A percentile compares a stretch with the other conserved stretches of the same genome.
phyloP scores from a whole-genome alignment of 768 basidiomycete species.

The Plicaturopsis crispa region DNA sequence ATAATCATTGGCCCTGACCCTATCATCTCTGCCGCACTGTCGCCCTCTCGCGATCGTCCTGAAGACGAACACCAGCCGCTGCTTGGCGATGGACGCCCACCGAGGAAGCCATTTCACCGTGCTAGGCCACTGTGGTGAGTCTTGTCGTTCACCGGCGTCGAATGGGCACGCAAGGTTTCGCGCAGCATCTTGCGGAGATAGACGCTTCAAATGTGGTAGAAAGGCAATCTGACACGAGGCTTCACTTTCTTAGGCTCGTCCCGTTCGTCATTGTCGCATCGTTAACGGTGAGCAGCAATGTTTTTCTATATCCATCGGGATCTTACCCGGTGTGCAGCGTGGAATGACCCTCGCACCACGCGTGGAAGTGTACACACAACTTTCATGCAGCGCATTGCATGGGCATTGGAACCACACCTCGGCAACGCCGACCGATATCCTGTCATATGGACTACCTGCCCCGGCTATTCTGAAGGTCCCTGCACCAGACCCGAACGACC shows the following conservation, averaged over 20 bases:
- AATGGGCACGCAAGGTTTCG: neutral
- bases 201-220: no score
- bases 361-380: slow-evolving; percentile 72
- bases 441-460: neutral
- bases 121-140: neutral
- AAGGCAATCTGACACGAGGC: no score
- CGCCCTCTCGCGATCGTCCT: neutral
- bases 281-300: slow-evolving; percentile 45
- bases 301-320: neutral
- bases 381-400: slow-evolving; percentile 59
- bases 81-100: neutral
- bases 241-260: slow-evolving; percentile 72
- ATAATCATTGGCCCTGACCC: neutral
- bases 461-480: neutral
- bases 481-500: slow-evolving; percentile 19
- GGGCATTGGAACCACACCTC: slow-evolving; percentile 32
- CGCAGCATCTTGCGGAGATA: no score
- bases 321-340: slow-evolving; percentile 36
- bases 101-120: neutral
- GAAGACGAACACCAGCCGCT: neutral
- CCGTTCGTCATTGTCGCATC: slow-evolving; percentile 62
- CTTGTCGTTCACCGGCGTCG: neutral
- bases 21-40: neutral
- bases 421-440: neutral
- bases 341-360: slow-evolving; percentile 75